Evolutionary conservation across 306 rosid genomes (phyloP).

Genomic region (Trichosanthes truncata): DNA sequence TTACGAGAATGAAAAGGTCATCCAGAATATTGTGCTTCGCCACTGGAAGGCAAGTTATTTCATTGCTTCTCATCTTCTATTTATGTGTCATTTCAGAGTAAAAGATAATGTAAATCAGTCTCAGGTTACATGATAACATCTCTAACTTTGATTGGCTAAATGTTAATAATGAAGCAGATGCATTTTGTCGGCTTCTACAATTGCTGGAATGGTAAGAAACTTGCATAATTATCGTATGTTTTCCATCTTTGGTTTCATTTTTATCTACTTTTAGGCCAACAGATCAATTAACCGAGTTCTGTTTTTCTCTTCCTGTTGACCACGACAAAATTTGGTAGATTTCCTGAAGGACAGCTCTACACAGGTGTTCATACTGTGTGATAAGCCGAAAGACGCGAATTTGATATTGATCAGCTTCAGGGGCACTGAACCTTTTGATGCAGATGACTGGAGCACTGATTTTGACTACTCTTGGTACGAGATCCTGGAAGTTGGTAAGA

Average conservation of each 20-base stretch:
- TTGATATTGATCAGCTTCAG: slow-evolving; percentile 61
- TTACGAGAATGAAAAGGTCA: slow-evolving; percentile 51
- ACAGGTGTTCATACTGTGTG: slow-evolving; percentile 55
- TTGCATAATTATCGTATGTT: background rate
- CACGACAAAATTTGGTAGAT: slow-evolving; percentile 21
- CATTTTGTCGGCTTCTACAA: slow-evolving; percentile 59
- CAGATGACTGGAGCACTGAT: slow-evolving; percentile 69
- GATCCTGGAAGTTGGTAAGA: slow-evolving; percentile 50
- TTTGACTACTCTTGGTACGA: slow-evolving; percentile 81
- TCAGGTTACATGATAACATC: background rate
- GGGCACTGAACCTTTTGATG: slow-evolving; percentile 70
- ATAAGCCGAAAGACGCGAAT: slow-evolving; percentile 58
- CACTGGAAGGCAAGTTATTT: slow-evolving; percentile 57
- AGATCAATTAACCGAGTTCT: background rate
- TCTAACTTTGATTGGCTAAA: background rate
- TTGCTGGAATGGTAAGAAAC: slow-evolving; percentile 66
- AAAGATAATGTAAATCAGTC: background rate
- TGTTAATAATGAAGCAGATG: slow-evolving; percentile 35
- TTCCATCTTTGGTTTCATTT: background rate
- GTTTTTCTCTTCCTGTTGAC: background rate
- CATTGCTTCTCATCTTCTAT: background rate
- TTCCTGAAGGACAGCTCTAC: slow-evolving; percentile 41
- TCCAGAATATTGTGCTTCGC: slow-evolving; percentile 26
- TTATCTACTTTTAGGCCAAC: background rate
- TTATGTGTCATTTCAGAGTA: background rate